Percentiles rank a stretch among this genome's conserved stretches.
Conservation (phyloP, 495 filamentous ascomycete genomes). For the Xylaria intraflava region DNA sequence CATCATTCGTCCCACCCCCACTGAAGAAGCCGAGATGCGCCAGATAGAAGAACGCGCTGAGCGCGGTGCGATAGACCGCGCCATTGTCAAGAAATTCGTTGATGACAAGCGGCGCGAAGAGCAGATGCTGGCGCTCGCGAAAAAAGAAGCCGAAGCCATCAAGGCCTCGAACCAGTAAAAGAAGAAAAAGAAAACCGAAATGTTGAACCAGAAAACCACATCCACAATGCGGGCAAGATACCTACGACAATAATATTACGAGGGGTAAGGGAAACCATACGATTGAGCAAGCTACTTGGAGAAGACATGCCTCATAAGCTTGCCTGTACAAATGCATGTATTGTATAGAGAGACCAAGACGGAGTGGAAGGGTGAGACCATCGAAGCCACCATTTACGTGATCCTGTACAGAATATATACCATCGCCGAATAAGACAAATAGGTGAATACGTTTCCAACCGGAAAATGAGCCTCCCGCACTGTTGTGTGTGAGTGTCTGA, state of each 20-base stretch:
- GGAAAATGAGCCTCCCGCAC: neutral
- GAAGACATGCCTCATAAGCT: neutral
- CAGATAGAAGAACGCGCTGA: slow-evolving; percentile 53
- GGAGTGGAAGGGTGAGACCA: neutral
- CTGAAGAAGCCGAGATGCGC: slow-evolving; percentile 53
- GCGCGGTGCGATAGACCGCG: slow-evolving; percentile 48
- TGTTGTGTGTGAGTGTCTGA: neutral
- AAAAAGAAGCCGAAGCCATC: slow-evolving; percentile 26
- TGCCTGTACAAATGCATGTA: slow-evolving; percentile 11
- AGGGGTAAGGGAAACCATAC: neutral
- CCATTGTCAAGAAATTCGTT: slow-evolving; percentile 53
- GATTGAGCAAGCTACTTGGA: neutral
- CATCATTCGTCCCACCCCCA: slow-evolving; percentile 49
- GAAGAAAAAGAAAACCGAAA: neutral
- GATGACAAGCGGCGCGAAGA: slow-evolving; percentile 60
- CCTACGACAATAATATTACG: slow-evolving; percentile 2
- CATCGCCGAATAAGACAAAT: neutral
- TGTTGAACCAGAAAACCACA: neutral
- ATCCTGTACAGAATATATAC: slow-evolving; percentile 1
- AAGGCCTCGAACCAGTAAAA: slow-evolving; percentile 23
- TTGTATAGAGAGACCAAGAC: slow-evolving; percentile 2
- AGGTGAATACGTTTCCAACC: neutral
- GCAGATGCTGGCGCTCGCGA: slow-evolving; percentile 28
- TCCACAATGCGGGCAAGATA: neutral
- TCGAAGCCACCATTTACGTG: neutral